Evolutionary conservation across 768 basidiomycete species (phyloP), one percentile per base, ranked within the genome.

Genomic region (Trametes cubensis): DNA sequence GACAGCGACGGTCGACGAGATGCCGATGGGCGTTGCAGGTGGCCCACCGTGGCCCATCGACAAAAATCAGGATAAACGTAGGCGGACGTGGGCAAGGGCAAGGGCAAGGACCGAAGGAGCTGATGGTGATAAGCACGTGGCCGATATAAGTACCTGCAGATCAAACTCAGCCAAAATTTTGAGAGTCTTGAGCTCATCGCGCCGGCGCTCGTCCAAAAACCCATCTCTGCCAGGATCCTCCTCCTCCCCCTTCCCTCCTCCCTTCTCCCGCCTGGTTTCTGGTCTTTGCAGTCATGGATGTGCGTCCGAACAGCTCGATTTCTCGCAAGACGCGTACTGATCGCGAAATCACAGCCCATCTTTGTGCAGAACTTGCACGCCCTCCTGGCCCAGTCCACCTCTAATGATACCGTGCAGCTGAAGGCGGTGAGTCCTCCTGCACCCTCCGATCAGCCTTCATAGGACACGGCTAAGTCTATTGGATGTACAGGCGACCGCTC

Each of bases 341-440:
- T 42, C 45, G 47, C 55, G 5, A 23, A 18, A 52, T 46, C 49
- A 41, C 66, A 92, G 89, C 82, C 85, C 38, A 81, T 75, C 75
- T 95, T 85, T 75, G 83, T 92, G 67, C 88, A 94, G 76, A 83
- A 83, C 67, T 78, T 98, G 65, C 92, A 96, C 78, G 81, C 83
- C 76, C 85, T 97, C 62, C 88, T 99, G 55, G 78, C 89, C 62
- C 92, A 93, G 73, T 90, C 90, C 23, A 88, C 88, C 58, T 87
- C 89, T 41, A 92, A 92, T 69, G 94, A 99, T 78, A 98, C 96
- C 45, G 80, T 82, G 63, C 82, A 87, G 71, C 85, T 98, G 74
- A 96, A 97, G 80, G 84, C 88, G 69, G 96, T 96, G 77, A 76
- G 92, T 72, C 61, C 69, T 69, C 40, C 20, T 40, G 62, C 20